These are phyloP conservation scores for Apiospora koreana DNA, from an alignment of 2,329 filamentous ascomycete species.

Conservation along the genomic window DNA sequence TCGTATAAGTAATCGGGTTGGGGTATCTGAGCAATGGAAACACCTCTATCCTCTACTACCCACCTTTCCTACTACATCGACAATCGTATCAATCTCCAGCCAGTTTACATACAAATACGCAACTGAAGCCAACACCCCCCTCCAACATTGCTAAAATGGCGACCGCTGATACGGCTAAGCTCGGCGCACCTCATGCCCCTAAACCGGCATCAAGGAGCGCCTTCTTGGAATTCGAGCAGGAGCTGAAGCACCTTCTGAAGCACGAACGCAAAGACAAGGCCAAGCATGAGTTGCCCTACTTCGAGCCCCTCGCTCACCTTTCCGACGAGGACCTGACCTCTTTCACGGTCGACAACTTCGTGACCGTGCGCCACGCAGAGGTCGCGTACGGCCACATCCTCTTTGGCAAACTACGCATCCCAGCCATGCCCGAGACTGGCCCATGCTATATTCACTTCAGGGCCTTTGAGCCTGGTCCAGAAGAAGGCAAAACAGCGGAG, in stretches of 20 bases:
- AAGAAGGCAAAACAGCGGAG: slow-evolving; percentile 35
- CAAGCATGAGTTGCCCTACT: slow-evolving; percentile 59
- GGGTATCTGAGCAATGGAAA: background rate
- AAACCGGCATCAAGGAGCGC: slow-evolving; percentile 52
- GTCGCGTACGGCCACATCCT: slow-evolving; percentile 51
- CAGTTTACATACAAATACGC: background rate
- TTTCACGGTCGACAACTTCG: slow-evolving; percentile 42
- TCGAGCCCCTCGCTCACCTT: slow-evolving; percentile 46
- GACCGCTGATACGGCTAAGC: slow-evolving; percentile 53
- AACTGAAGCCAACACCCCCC: background rate
- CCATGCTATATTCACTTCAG: slow-evolving; percentile 50
- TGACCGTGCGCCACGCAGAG: slow-evolving; percentile 44
- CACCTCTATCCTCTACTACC: background rate
- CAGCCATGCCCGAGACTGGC: slow-evolving; percentile 37
- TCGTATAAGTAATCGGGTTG: background rate
- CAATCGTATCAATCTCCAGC: background rate
- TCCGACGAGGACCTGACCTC: slow-evolving; percentile 39
- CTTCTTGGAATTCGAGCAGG: slow-evolving; percentile 49
- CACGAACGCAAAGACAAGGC: slow-evolving; percentile 30
- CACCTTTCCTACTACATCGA: background rate
- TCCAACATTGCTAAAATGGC: slow-evolving; percentile 35
- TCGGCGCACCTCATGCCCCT: slow-evolving; percentile 48
- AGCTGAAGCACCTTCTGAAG: slow-evolving; percentile 53
- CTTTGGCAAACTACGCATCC: slow-evolving; percentile 51
- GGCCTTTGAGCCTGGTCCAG: slow-evolving; percentile 44